Percentiles rank a stretch among this genome's conserved stretches.
Evolutionary conservation across 257 asterid genomes (phyloP).

Genomic region (Nicotiana noctiflora): DNA sequence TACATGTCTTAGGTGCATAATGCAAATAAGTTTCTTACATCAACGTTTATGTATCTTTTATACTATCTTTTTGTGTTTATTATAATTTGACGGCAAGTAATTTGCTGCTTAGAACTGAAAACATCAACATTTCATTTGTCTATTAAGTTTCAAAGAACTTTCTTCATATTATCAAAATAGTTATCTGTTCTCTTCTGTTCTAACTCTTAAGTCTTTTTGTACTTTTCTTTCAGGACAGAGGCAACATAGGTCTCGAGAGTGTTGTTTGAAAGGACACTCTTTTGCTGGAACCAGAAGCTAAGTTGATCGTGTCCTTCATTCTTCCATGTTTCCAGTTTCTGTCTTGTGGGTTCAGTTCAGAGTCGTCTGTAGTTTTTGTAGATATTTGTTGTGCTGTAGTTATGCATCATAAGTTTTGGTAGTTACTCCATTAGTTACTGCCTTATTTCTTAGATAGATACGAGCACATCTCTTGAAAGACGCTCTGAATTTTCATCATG

Average conservation of each 20-base stretch:
- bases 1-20: no score
- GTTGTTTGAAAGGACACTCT: conserved; percentile 67
- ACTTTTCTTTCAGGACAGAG: no score
- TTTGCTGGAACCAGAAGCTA: conserved; percentile 49
- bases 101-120: not conserved
- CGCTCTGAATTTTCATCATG: not conserved
- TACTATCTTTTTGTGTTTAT: not conserved
- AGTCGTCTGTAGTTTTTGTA: not conserved
- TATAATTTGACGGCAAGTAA: not conserved
- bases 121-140: not conserved
- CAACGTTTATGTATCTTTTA: not conserved
- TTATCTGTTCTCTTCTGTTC: no score
- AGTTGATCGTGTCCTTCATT: conserved; percentile 31
- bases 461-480: not conserved
- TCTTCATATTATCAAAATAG: not conserved
- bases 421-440: not conserved
- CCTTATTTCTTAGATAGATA: no score
- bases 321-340: not conserved
- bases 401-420: not conserved
- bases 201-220: no score
- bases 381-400: not conserved
- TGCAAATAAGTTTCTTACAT: not conserved
- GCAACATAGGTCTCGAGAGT: conserved; percentile 39
- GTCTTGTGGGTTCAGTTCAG: not conserved
- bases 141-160: not conserved